Conservation (phyloP, 371 early-diverging fungal genomes). For the Mortierella sp. region DNA sequence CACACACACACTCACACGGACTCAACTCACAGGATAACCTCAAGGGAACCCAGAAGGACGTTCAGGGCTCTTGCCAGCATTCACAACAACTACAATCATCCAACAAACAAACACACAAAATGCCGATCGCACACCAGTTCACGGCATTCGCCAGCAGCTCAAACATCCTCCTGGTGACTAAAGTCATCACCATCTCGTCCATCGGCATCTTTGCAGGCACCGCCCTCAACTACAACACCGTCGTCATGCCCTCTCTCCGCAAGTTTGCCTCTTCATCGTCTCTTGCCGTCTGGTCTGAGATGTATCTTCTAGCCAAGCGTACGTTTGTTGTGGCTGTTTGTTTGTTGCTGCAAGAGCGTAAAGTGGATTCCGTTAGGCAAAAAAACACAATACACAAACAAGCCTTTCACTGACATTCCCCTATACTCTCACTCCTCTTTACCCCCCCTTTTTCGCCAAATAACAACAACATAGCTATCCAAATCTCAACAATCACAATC, state of each 20-base stretch:
- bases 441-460: background rate
- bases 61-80: background rate
- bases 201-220: conserved; percentile 52
- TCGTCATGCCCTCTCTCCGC: conserved; percentile 47
- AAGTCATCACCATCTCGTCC: conserved; percentile 40
- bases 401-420: background rate
- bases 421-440: background rate
- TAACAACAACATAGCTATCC: conserved; percentile 25
- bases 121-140: conserved; percentile 28
- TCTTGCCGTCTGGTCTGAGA: conserved; percentile 48
- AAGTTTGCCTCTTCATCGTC: conserved; percentile 43
- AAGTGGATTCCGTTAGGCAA: too few relatives aligned
- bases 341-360: background rate
- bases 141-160: conserved; percentile 24
- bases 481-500: conserved; percentile 17
- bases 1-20: too few relatives aligned
- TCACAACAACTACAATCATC: background rate
- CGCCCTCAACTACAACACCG: conserved; percentile 34
- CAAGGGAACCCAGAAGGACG: background rate
- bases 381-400: background rate
- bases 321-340: background rate
- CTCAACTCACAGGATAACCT: background rate
- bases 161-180: conserved; percentile 39
- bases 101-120: background rate
- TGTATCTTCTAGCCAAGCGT: conserved; percentile 35